phyloP scores from a whole-genome alignment of 306 rosid species.

The Adenanthera pavonina region DNA sequence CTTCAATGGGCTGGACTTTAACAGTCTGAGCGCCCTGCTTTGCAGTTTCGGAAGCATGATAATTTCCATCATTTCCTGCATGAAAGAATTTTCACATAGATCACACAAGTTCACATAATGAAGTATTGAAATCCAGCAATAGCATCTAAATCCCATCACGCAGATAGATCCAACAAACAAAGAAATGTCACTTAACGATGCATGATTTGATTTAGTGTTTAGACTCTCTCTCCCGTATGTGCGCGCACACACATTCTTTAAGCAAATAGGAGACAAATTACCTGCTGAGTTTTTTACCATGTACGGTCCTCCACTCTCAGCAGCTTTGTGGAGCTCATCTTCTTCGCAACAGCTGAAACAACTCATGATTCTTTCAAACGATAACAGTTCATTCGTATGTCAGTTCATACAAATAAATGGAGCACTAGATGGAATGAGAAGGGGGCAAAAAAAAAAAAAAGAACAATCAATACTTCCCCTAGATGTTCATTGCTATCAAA shows the following conservation, averaged over 20 bases:
- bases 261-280: conserved; percentile 37
- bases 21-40: conserved; percentile 73
- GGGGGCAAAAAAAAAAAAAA: neutral
- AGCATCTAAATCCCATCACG: conserved; percentile 7
- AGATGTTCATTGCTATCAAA: conserved; percentile 7
- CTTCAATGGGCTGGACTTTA: conserved; percentile 84
- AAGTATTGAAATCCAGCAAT: conserved; percentile 8
- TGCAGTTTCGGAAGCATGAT: conserved; percentile 61
- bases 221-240: neutral
- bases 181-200: conserved; percentile 12
- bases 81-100: conserved; percentile 34
- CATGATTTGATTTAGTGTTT: conserved; percentile 11
- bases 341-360: conserved; percentile 83
- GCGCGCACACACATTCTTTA: neutral
- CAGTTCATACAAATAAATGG: conserved; percentile 23
- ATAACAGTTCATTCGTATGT: conserved; percentile 27
- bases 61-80: conserved; percentile 70
- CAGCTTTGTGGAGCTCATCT: conserved; percentile 59
- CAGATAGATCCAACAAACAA: conserved; percentile 23
- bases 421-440: neutral
- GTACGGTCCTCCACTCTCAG: conserved; percentile 68
- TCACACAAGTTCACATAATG: neutral
- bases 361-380: conserved; percentile 60
- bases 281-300: conserved; percentile 64
- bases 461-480: neutral